Percentiles rank a stretch among this genome's conserved stretches.
phyloP scores from a whole-genome alignment of 306 rosid genomes.

The Phaseolus lunatus region DNA sequence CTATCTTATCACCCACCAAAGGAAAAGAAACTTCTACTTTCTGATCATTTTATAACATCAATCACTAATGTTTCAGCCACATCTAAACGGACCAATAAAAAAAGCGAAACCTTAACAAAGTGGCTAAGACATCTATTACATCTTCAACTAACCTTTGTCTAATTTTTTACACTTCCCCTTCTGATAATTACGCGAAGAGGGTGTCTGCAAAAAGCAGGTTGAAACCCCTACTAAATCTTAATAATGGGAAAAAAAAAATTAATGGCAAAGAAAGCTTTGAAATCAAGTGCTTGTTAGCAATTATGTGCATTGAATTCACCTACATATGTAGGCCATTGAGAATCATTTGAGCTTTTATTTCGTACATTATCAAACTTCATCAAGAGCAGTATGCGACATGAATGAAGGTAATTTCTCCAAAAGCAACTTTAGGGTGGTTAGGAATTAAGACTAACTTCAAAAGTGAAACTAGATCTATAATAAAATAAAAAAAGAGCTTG shows the following conservation, averaged over 20 bases:
- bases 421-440: conserved; percentile 41
- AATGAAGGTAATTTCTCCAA: conserved; percentile 36
- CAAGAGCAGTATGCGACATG: conserved; percentile 27
- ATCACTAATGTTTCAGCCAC: conserved; percentile 51
- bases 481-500: conserved; percentile 17
- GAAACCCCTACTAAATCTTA: conserved; percentile 27
- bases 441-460: conserved; percentile 21
- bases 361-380: conserved; percentile 25
- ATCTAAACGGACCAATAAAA: conserved; percentile 50
- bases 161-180: not conserved
- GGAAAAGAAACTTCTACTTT: conserved; percentile 55
- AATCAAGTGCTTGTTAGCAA: conserved; percentile 42
- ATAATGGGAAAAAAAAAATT: conserved; percentile 8
- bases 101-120: conserved; percentile 49
- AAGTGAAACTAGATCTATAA: conserved; percentile 48
- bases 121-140: conserved; percentile 51
- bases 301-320: conserved; percentile 45
- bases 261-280: conserved; percentile 33
- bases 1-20: conserved; percentile 56
- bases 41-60: conserved; percentile 52
- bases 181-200: conserved; percentile 41
- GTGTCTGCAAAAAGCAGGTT: conserved; percentile 42
- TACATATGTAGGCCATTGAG: conserved; percentile 42
- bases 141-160: conserved; percentile 46
- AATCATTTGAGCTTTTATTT: conserved; percentile 39